Conservation (phyloP, 352 stramenopile species). For the Thalassiosira oceanica region DNA sequence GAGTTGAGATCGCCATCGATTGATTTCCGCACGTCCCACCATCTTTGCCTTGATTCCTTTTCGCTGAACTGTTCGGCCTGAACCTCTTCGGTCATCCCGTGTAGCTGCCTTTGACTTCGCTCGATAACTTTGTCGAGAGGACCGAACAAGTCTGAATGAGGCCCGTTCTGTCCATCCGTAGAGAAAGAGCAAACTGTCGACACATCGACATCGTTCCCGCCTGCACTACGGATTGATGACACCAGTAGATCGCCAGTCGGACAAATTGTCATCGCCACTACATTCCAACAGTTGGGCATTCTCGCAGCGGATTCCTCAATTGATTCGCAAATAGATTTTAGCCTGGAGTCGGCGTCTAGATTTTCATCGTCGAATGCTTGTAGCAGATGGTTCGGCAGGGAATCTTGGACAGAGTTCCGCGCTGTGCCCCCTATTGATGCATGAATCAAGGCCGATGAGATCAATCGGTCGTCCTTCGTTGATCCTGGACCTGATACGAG, state of each 20-base stretch:
- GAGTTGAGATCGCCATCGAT: slow-evolving; percentile 59
- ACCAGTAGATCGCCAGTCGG: slow-evolving; percentile 71
- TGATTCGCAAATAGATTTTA: slow-evolving; percentile 6
- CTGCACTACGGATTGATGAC: slow-evolving; percentile 31
- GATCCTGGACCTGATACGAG: slow-evolving; percentile 55
- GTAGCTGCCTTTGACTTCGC: slow-evolving; percentile 64
- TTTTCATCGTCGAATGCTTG: slow-evolving; percentile 34
- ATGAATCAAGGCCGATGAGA: slow-evolving; percentile 22
- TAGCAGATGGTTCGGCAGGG: slow-evolving; percentile 29
- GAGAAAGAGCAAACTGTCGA: slow-evolving; percentile 56
- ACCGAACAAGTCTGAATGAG: slow-evolving; percentile 52
- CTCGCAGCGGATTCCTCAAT: slow-evolving; percentile 12
- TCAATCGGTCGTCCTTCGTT: background rate
- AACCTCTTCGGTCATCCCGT: slow-evolving; percentile 47
- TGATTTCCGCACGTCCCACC: slow-evolving; percentile 66
- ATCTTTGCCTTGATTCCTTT: slow-evolving; percentile 52
- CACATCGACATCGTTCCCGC: background rate
- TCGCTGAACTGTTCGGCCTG: slow-evolving; percentile 47
- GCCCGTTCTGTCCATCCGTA: background rate
- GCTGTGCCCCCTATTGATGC: slow-evolving; percentile 36
- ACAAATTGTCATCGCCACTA: slow-evolving; percentile 56
- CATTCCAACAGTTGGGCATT: slow-evolving; percentile 52
- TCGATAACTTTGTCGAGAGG: slow-evolving; percentile 73
- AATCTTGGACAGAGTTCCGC: slow-evolving; percentile 31
- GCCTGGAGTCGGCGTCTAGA: slow-evolving; percentile 11